Base-by-base conservation (phyloP, 768 basidiomycete genomes). In the Tremella yokohamensis region DNA sequence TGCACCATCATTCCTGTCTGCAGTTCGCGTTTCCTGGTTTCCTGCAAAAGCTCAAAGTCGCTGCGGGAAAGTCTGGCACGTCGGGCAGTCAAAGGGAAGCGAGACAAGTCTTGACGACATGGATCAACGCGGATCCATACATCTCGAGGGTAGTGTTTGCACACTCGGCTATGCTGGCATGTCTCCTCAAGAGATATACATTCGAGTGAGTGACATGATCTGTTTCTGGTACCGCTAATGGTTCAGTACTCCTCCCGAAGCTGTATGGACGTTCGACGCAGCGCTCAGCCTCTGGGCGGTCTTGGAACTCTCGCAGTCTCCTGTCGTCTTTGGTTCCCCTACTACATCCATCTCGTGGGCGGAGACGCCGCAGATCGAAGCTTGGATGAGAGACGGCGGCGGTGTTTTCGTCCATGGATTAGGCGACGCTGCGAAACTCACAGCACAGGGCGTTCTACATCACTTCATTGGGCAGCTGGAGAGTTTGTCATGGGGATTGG, bases 31-130 rank as follows among this genome's bases (percentile, higher is more conserved):
- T 15, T 18, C 16, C 40, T 18, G 60, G 56, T 3, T 52, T 61
- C 26, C 16, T 61, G 26, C 49, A 61, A n/a, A 37, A 29, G 18
- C 42, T 61, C 50, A 61, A 61, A 38, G 19, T 53, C 11, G 60
- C 60, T 9, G 60, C 60, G 15, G 60, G 60, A 20, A 61, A 61
- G 24, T 52, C 54, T n/a, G 60, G 60, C 12, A 56, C 59, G 16
- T 11, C n/a, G 16, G 34, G 16, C 6, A 49, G 44, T 38, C 53
- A 47, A 26, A 22, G 42, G 29, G 29, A 19, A 15, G 59, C 59
- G 11, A 16, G 48, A 25, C 16, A 15, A n/a, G 39, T 42, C 25
- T n/a, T 58, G 8, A 16, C 11, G 38, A 18, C 22, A 38, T 59
- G 52, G 52, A 38, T 59, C 42, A 49, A 29, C 19, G 44, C 9